These are phyloP conservation scores for Colletotrichum spaethianum DNA, from an alignment of 2,329 filamentous ascomycete species.

Conservation along the genomic window DNA sequence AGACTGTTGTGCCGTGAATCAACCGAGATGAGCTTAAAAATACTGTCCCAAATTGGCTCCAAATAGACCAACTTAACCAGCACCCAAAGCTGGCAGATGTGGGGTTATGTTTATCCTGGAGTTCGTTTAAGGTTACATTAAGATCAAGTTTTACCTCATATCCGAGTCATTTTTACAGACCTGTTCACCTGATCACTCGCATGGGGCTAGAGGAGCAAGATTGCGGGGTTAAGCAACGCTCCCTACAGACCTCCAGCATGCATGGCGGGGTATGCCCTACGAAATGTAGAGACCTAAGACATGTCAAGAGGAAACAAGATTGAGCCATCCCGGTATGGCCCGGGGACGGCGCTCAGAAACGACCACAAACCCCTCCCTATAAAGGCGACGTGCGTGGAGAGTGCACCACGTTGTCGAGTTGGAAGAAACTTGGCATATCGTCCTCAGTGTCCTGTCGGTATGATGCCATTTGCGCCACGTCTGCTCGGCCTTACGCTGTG, in stretches of 20 bases:
- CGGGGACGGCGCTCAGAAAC: not conserved
- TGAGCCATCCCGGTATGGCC: not conserved
- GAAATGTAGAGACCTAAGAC: not conserved
- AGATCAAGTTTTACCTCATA: too few relatives aligned
- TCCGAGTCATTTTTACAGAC: too few relatives aligned
- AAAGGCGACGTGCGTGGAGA: not conserved
- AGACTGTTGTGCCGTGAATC: too few relatives aligned
- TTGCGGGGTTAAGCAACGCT: not conserved
- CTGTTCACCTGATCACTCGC: too few relatives aligned
- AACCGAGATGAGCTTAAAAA: too few relatives aligned
- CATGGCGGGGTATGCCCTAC: too few relatives aligned
- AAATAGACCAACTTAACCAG: too few relatives aligned
- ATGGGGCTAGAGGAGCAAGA: not conserved
- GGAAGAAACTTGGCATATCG: not conserved
- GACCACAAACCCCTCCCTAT: not conserved
- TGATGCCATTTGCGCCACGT: constrained; percentile 13
- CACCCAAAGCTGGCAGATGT: too few relatives aligned
- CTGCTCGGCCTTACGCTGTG: not conserved
- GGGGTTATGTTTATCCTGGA: not conserved
- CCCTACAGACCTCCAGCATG: not conserved
- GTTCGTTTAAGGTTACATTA: too few relatives aligned
- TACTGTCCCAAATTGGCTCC: too few relatives aligned
- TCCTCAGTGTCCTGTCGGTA: not conserved
- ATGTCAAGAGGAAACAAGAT: not conserved
- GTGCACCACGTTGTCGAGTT: not conserved